Evolutionary conservation across 2,329 filamentous ascomycete species (phyloP).

Genomic region (Cladosporium sp.): DNA sequence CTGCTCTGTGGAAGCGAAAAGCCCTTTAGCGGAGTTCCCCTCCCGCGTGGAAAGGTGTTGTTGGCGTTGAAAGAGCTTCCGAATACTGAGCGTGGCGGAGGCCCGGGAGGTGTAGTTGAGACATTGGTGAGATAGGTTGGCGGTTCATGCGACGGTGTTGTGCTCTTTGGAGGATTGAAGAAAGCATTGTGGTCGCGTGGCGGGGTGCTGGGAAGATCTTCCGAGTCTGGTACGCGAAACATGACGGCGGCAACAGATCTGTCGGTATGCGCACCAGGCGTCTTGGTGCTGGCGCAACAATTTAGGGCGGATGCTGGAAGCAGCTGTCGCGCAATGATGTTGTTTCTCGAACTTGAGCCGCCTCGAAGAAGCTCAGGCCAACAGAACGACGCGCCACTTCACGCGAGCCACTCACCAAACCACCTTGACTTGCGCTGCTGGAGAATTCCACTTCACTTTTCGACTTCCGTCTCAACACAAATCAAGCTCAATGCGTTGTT

Average conservation of each 20-base stretch:
- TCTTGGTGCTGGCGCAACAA: background rate
- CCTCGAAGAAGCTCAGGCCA: background rate
- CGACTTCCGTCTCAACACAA: too few species aligned
- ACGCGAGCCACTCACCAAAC: background rate
- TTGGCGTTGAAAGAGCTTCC: conserved; percentile 30
- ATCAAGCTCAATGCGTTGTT: too few species aligned
- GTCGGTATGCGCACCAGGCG: background rate
- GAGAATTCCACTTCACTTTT: background rate
- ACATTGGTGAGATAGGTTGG: conserved; percentile 29
- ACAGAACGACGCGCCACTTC: background rate
- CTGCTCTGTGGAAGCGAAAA: conserved; percentile 36
- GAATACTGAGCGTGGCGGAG: conserved; percentile 32
- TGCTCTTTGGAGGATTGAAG: conserved; percentile 28
- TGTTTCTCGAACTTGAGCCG: background rate
- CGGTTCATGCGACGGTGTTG: conserved; percentile 34
- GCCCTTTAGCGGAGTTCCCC: conserved; percentile 21
- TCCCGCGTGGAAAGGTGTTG: conserved; percentile 28
- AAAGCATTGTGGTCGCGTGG: conserved; percentile 20
- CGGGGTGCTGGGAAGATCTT: conserved; percentile 25
- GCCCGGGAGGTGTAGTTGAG: conserved; percentile 33
- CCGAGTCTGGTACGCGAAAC: conserved; percentile 18
- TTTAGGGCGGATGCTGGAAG: background rate
- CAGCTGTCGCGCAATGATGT: background rate
- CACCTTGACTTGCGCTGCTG: too few species aligned
- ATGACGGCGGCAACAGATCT: conserved; percentile 9